Evolutionary conservation across 106 monocot genomes (phyloP).

Genomic region (Allium cepa): DNA sequence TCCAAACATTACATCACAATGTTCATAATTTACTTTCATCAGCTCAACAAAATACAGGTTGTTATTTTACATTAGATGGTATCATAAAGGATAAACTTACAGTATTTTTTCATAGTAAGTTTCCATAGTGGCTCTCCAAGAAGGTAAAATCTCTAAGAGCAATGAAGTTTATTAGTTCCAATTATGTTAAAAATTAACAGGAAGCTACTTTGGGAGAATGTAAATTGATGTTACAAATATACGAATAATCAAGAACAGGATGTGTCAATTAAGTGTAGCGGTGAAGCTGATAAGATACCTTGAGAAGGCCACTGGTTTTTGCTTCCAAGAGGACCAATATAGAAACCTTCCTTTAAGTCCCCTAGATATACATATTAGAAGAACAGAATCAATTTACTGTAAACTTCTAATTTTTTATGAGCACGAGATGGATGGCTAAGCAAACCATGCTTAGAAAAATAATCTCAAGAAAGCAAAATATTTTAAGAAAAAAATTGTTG

Average conservation of each 20-base stretch:
- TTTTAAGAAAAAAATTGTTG: no score
- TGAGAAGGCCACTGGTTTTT: conserved; percentile 76
- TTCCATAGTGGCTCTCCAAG: conserved; percentile 58
- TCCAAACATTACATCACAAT: no score
- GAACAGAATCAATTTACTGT: not conserved
- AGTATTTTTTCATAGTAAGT: conserved; percentile 35
- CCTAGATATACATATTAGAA: conserved; percentile 28
- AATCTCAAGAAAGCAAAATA: no score
- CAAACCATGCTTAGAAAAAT: no score
- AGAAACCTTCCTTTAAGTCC: conserved; percentile 81
- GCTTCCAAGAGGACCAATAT: conserved; percentile 46
- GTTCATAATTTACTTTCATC: not conserved
- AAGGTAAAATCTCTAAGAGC: conserved; percentile 41
- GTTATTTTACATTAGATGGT: not conserved
- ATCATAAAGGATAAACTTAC: conserved; percentile 38
- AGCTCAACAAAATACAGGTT: not conserved
- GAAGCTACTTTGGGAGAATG: not conserved
- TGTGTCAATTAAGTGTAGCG: not conserved
- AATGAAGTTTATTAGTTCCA: not conserved
- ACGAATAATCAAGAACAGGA: not conserved
- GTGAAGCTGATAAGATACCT: conserved; percentile 24
- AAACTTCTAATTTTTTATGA: not conserved
- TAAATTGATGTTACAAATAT: not conserved
- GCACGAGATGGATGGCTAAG: not conserved
- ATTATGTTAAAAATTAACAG: not conserved